phyloP scores from a whole-genome alignment of 176 grass and related monocot species.

The Pharus latifolius region DNA sequence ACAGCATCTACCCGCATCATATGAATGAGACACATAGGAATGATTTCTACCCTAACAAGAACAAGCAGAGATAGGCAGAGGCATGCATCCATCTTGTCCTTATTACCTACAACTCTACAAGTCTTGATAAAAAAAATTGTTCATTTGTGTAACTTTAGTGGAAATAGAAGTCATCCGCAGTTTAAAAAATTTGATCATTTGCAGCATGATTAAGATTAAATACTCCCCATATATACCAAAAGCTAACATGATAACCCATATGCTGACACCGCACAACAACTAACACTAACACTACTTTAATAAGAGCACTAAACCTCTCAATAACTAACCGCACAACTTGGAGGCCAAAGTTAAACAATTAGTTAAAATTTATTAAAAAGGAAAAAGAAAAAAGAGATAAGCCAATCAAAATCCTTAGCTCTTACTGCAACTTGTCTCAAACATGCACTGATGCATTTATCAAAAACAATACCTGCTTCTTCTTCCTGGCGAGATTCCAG shows the following conservation, averaged over 20 bases:
- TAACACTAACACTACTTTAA: not conserved
- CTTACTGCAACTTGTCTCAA: not conserved
- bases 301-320: not conserved
- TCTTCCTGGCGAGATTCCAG: conserved; percentile 83
- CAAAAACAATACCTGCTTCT: conserved; percentile 87
- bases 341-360: not conserved
- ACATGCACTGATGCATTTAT: too few relatives aligned
- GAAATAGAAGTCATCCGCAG: too few relatives aligned
- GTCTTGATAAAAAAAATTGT: too few relatives aligned
- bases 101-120: too few relatives aligned
- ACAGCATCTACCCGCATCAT: too few relatives aligned
- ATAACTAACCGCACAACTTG: not conserved
- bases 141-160: too few relatives aligned
- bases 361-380: too few relatives aligned
- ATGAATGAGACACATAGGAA: too few relatives aligned
- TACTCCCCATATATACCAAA: not conserved
- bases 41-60: too few relatives aligned
- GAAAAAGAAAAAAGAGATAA: not conserved
- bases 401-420: not conserved
- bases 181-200: not conserved
- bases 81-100: too few relatives aligned
- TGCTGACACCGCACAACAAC: not conserved
- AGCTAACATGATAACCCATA: not conserved
- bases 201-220: not conserved
- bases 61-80: too few relatives aligned